Base-by-base conservation (phyloP, 202 grass and related monocot genomes). In the Thinopyrum obtusiflorum region DNA sequence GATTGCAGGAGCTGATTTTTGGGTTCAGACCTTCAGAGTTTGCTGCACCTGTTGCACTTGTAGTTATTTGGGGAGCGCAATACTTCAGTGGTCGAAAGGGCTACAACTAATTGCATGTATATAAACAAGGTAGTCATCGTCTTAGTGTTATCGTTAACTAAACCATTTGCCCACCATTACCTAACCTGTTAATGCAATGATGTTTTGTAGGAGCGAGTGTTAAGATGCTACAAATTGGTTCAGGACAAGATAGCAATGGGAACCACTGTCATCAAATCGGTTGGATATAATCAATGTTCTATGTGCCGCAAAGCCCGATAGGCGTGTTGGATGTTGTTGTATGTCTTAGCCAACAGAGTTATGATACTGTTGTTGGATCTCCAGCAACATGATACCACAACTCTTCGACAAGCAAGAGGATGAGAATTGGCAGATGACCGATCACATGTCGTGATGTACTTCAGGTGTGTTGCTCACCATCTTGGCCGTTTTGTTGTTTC, bases 331-430 rank as follows among this genome's bases (percentile, higher is more conserved):
- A 93, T 83, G 93, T 74, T 69, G 71, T 81, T 80, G 59, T 87
- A 61, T 98, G 93, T 84, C 79, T 92, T 64, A 95, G 92, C 84
- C 90, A 93, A 87, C 89, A 88, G 60, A 93, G 89, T 53, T 91
- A 95, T 87, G 93, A 90, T 82, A 49, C 73, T 86, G 71, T 76
- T 81, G 75, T 24, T 89, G 86, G 88, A 39, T 95, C 91, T 86
- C 32, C 81, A 82, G 53, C 87, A 84, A 69, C 81, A 61, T 89
- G 88, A 53, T 71, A 91, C 85, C 82, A 78, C 47, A 88, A 24
- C 69, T 93, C 91, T 82, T 87, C 91, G 23, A 82, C 80, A 42
- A 93, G 83, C 82, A 98, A 98, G 81, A 95, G 93, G 76, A 95
- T 93, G 88, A 98, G 85, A 72, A 84, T 93, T 88, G 87, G 83